A percentile compares a stretch with the other conserved stretches of the same genome.
Conservation (phyloP, 2,329 filamentous ascomycete genomes). For the Curvularia eragrostidis region DNA sequence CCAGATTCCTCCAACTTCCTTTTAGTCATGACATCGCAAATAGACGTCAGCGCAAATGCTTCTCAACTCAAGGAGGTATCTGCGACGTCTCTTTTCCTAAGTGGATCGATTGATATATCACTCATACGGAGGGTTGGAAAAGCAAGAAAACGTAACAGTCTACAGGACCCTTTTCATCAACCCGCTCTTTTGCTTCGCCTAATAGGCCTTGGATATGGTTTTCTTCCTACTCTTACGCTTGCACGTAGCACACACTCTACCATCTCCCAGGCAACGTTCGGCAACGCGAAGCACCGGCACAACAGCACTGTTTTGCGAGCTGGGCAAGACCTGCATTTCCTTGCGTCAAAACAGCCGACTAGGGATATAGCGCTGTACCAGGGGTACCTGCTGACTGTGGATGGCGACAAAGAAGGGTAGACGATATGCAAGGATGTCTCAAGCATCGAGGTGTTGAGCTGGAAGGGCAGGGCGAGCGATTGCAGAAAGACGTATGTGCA, state of each 20-base stretch:
- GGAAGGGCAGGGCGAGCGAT: conserved; percentile 45
- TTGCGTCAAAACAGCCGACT: conserved; percentile 34
- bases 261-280: conserved; percentile 35
- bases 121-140: neutral
- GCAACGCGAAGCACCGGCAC: conserved; percentile 35
- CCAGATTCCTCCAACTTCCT: conserved; percentile 42
- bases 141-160: neutral
- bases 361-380: conserved; percentile 46
- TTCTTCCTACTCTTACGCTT: conserved; percentile 50
- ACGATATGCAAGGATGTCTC: conserved; percentile 47
- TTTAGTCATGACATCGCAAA: conserved; percentile 50
- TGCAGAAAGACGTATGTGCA: conserved; percentile 50
- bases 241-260: conserved; percentile 44
- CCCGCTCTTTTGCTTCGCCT: conserved; percentile 48
- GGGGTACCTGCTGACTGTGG: conserved; percentile 50
- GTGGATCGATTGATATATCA: neutral
- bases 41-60: conserved; percentile 32
- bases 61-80: conserved; percentile 46
- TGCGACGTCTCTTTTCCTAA: conserved; percentile 49
- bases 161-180: conserved; percentile 43
- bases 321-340: conserved; percentile 43
- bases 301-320: conserved; percentile 40
- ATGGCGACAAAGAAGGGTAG: conserved; percentile 48
- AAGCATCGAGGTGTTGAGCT: conserved; percentile 45
- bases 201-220: conserved; percentile 48